Evolutionary conservation across 2,329 filamentous ascomycete species (phyloP), one percentile per base, ranked within the genome.

Genomic region (Hymenotorrendiella dingleyae): DNA sequence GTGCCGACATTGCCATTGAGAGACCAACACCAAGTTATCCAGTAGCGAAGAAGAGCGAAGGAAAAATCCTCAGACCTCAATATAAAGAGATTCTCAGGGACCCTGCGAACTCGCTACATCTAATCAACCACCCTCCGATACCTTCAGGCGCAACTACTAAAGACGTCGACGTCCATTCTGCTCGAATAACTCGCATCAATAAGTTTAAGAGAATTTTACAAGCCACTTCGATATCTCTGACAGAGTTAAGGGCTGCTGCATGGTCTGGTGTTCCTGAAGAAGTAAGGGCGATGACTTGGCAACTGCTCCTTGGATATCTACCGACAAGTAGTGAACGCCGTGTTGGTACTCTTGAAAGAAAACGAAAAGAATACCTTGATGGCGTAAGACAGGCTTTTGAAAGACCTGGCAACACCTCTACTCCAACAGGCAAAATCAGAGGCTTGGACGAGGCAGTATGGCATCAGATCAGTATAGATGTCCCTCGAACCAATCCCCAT

Each of bases 391-490:
- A 80, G 63, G 82, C 70, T 1, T 84, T 85, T 56, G 80, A 86
- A 49, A 74, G 79, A 32, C 79, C 81, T 2, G 78, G 86, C 42
- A 62, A 55, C 8, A 64, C 58, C 48, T 56, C 63, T 23, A 50
- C 62, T 11, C 53, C 71, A 1, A 53, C 65, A 4, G 70, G 73
- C 11, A 72, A 74, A 50, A 62, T 70, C 6, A 67, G 78, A 48
- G 91, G 90, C 2, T 68, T 98, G 14, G 94, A 98, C 56, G 93
- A 98, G 68, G 85, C 88, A n/a, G 82, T 98, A 46, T 98, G 93
- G 93, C 93, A 98, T 68, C 93, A 98, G 62, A 97, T 98, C 66
- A 96, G 89, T 65, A 98, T 98, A 59, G 93, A 98, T 61, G 87
- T 97, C 17, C 93, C 93, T 3, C 80, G 93, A 38, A 98, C 93